Conservation (phyloP, 495 filamentous ascomycete species). For the Daldinia bambusicola region DNA sequence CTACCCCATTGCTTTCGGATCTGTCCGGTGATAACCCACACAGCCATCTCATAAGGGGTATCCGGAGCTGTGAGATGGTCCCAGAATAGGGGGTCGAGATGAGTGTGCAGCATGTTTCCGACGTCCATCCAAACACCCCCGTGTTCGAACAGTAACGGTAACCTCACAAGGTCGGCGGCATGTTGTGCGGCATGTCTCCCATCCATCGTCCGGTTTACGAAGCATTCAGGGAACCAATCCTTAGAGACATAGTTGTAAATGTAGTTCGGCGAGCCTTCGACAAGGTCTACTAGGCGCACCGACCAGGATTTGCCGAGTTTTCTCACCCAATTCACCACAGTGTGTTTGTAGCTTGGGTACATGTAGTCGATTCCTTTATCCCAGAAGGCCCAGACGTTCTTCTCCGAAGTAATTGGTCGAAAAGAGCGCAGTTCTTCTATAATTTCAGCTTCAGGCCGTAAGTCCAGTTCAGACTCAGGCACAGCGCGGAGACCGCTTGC, state of each 20-base stretch:
- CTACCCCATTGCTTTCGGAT: conserved; percentile 14
- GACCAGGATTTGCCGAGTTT: conserved; percentile 47
- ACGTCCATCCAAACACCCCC: conserved; percentile 58
- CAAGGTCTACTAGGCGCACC: conserved; percentile 44
- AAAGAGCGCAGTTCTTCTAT: conserved; percentile 29
- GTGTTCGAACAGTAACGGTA: conserved; percentile 51
- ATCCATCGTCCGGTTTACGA: conserved; percentile 50
- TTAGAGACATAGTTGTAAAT: conserved; percentile 44
- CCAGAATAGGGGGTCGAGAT: conserved; percentile 55
- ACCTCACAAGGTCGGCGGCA: conserved; percentile 51
- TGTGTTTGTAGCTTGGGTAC: conserved; percentile 51
- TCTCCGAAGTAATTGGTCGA: conserved; percentile 50
- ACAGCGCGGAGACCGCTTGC: not conserved
- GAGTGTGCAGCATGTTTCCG: conserved; percentile 50
- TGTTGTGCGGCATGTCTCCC: conserved; percentile 51
- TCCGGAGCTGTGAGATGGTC: conserved; percentile 48
- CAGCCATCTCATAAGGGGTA: conserved; percentile 49
- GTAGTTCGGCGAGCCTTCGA: conserved; percentile 42
- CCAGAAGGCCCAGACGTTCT: conserved; percentile 61
- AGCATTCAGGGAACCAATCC: conserved; percentile 47
- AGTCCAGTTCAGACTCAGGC: conserved; percentile 20
- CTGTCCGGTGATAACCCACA: not conserved
- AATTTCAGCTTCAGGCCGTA: conserved; percentile 40
- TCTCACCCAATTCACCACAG: conserved; percentile 48
- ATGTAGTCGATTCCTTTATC: conserved; percentile 51